Evolutionary conservation across 768 basidiomycete genomes (phyloP), one percentile per base, ranked within the genome.

Genomic region (Lactifluus rugatus): DNA sequence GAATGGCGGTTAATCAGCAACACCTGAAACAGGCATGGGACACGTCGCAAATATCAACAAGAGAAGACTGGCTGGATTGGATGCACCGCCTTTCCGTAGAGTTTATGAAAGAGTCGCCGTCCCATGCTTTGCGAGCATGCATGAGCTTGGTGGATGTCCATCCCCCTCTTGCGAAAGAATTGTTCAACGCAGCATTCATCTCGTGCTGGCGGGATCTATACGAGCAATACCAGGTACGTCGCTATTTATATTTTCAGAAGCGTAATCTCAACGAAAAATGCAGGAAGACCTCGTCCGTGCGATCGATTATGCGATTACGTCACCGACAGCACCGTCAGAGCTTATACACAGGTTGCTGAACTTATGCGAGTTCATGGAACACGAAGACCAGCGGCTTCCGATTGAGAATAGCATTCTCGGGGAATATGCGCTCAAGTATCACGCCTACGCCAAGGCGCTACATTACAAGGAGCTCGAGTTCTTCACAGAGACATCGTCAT

Each of bases 391-490:
- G 67, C 81, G 89, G 0, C 76, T 98, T 1, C 93, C 93, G 1
- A 96, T 98, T 60, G 93, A 96, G 65, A 86, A 93, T 65, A 82
- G 90, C 52, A 91, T 89, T 13, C 81, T 98, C 14, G 96, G 95
- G 37, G 90, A 93, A 66, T 93, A 94, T 67, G 93, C 96, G 0
- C 81, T 90, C 75, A 87, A 86, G 62, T 93, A 89, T 70, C 87
- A 91, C 70, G 94, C 94, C 0, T 97, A 93, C 64, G 96, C 96
- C 3, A 98, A 98, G 69, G 94, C 95, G 0, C 78, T 99, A 26
- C 96, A 99, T 70, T 99, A 98, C 76, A 98, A 98, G 70, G 96
- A 99, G 66, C 78, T 94, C 36, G 95, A 99, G 70, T 98, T 89
- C 71, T 95, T 96, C 68, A 83, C 86, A 5, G 94, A 95, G 66